Evolutionary conservation across 1,139 yeast species (phyloP), one percentile per base, ranked within the genome.

Genomic region (Williopsis jadinii): DNA sequence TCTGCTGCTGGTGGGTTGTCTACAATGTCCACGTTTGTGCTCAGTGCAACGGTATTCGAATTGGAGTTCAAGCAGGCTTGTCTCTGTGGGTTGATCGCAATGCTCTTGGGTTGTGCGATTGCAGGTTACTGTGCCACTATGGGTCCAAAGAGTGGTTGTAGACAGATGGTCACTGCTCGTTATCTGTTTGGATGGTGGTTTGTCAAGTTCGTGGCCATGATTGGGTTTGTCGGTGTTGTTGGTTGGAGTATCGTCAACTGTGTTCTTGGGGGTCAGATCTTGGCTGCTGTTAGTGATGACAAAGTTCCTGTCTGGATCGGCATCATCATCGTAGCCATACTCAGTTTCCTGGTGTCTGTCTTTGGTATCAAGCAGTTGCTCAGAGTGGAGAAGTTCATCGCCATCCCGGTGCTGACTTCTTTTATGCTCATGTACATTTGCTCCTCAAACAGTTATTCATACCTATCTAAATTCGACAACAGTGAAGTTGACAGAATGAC

Each of bases 221-320:
- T 82, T 30, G 73, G 84, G 35, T 76, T 84, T 44, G 41, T 46
- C 28, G 62, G 84, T 42, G 92, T 95, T 35, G 61, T 84, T 53
- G 95, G 95, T 26, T 86, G 95, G 95, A 77, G 92, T 15, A 80
- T 86, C 33, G 88, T 86, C 15, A 85, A 85, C 56, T 75, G 84
- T 51, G 92, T 85, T 36, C 79, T 85, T 42, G 95, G 95, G 32
- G 95, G 95, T 29, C 88, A 86, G 62, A 81, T 86, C 45, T 63
- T 86, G 41, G 70, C 78, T 2, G 71, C 83, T 36, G 64, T 86
- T 11, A 77, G 87, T 37, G 62, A 77, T 48, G 80, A 74, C 12
- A 71, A 68, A 48, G 70, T 84, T 1, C 86, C 92, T 5, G 59
- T 84, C 35, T 78, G 80, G 58, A 79, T 80, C 14, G 95, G 95